Evolutionary conservation across 495 filamentous ascomycete species (phyloP).

Genomic region (Hyaloscypha hepaticicola): DNA sequence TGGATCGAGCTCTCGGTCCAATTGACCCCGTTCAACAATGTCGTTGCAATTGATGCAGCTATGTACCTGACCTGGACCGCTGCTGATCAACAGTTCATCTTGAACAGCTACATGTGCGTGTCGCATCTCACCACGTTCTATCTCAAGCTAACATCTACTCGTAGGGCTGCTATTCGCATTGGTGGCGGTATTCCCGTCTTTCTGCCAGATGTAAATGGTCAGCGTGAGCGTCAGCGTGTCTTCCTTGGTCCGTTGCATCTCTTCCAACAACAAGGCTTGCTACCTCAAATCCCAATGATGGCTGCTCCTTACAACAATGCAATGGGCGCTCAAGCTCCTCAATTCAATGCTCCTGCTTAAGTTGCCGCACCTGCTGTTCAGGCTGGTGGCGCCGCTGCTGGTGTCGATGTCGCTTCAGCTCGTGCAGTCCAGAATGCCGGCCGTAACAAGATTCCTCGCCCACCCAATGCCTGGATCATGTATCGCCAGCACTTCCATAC

Average conservation of each 20-base stretch:
- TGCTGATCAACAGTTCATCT: background rate
- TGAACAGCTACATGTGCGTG: background rate
- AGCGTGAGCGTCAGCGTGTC: background rate
- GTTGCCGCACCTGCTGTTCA: background rate
- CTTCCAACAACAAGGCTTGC: background rate
- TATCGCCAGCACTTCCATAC: conserved; percentile 45
- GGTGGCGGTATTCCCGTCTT: background rate
- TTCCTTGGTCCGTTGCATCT: background rate
- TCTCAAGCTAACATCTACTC: background rate
- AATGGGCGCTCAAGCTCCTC: too few relatives aligned
- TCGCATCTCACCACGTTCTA: background rate
- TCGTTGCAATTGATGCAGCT: background rate
- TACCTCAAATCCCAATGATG: too few relatives aligned
- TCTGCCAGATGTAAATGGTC: background rate
- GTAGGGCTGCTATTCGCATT: background rate
- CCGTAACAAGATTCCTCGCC: conserved; percentile 37
- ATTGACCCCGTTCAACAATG: background rate
- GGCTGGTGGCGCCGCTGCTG: background rate
- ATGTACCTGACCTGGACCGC: background rate
- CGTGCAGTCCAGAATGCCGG: background rate
- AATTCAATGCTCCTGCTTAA: background rate
- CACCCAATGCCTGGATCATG: conserved; percentile 47
- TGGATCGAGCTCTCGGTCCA: background rate
- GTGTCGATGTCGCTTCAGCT: background rate
- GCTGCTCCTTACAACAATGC: too few relatives aligned